Conservation (phyloP, 1,284 basidiomycete genomes). For the Moesziomyces antarcticus region DNA sequence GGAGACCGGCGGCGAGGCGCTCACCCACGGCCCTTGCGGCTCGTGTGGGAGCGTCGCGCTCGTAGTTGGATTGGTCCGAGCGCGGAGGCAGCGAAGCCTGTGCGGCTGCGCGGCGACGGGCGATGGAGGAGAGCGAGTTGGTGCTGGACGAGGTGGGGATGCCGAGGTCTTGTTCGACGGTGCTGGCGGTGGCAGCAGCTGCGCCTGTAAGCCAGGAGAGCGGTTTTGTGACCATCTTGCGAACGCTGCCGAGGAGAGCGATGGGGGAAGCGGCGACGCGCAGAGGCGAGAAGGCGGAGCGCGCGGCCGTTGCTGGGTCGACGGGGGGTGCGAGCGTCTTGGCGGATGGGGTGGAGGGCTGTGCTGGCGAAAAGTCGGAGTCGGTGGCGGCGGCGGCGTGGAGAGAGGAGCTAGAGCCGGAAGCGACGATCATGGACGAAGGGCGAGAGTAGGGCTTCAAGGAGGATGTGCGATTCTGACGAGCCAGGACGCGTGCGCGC, state of each 20-base stretch:
- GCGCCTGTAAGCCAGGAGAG: slow-evolving; percentile 49
- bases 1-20: slow-evolving; percentile 43
- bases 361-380: slow-evolving; percentile 15
- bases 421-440: slow-evolving; percentile 11
- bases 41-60: slow-evolving; percentile 37
- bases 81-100: slow-evolving; percentile 22
- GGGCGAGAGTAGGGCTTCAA: slow-evolving; percentile 49
- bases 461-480: slow-evolving; percentile 42
- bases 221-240: slow-evolving; percentile 51
- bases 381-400: slow-evolving; percentile 7
- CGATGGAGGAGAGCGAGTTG: slow-evolving; percentile 42
- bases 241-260: slow-evolving; percentile 48
- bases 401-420: slow-evolving; percentile 20
- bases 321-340: slow-evolving; percentile 33
- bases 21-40: slow-evolving; percentile 48
- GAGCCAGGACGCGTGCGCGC: slow-evolving; percentile 36
- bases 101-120: slow-evolving; percentile 33
- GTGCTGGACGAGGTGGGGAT: slow-evolving; percentile 48
- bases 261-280: slow-evolving; percentile 44
- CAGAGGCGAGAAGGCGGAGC: slow-evolving; percentile 41
- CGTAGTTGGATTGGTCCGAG: slow-evolving; percentile 11
- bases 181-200: slow-evolving; percentile 15
- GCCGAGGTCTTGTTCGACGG: slow-evolving; percentile 32
- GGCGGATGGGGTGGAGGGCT: slow-evolving; percentile 19
- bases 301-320: slow-evolving; percentile 3